phyloP scores from a whole-genome alignment of 306 rosid genomes.

The Lathyrus tuberosus region DNA sequence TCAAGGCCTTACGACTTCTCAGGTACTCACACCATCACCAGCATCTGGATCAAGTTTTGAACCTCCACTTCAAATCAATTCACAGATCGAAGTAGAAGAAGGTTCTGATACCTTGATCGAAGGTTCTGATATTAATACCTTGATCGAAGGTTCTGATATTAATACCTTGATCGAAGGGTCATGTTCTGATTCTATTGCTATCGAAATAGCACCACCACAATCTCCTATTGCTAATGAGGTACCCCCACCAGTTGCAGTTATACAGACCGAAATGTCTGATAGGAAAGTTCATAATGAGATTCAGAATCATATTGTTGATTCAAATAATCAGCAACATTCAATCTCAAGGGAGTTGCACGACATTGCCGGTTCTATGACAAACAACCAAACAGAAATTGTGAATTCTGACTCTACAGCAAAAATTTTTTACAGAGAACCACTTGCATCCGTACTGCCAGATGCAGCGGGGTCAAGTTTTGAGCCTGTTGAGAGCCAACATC shows the following conservation, averaged over 20 bases:
- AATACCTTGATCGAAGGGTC: not conserved
- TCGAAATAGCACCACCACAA: not conserved
- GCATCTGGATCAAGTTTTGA: conserved; percentile 15
- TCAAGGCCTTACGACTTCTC: not conserved
- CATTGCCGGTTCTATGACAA: not conserved
- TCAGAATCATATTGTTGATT: not conserved
- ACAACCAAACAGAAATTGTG: not conserved
- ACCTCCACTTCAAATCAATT: not conserved
- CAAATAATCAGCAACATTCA: not conserved
- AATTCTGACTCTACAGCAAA: not conserved
- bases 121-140: conserved; percentile 9
- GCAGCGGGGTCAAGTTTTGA: conserved; percentile 25
- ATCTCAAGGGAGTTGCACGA: conserved; percentile 8
- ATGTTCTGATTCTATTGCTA: conserved; percentile 1
- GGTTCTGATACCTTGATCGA: no score
- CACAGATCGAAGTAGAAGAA: not conserved
- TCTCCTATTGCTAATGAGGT: not conserved
- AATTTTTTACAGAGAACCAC: not conserved
- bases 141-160: conserved; percentile 8
- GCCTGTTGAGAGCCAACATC: conserved; percentile 1
- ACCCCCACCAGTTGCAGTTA: not conserved
- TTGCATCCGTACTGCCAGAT: not conserved
- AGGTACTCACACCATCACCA: not conserved
- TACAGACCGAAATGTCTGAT: not conserved
- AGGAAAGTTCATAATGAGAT: conserved; percentile 3